These are phyloP conservation scores for Calonectria naviculata DNA, from an alignment of 2,329 filamentous ascomycete genomes.

Conservation along the genomic window DNA sequence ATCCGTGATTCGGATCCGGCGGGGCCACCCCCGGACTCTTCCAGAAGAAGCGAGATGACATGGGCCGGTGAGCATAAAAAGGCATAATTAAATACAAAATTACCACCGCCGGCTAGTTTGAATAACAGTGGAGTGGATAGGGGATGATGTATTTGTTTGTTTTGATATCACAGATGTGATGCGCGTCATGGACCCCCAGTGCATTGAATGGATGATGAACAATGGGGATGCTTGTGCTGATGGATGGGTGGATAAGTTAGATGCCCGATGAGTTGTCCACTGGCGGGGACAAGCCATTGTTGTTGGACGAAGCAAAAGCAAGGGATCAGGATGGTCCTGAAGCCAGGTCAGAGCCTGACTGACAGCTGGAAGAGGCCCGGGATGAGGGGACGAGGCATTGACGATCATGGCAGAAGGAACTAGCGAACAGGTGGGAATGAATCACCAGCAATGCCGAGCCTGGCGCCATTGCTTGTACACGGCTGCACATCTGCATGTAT, in stretches of 20 bases:
- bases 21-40: constrained; percentile 41
- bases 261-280: constrained; percentile 32
- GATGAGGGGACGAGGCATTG: constrained; percentile 33
- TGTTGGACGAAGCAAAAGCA: constrained; percentile 17
- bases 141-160: constrained; percentile 42
- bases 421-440: constrained; percentile 42
- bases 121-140: constrained; percentile 38
- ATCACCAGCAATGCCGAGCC: neutral
- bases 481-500: neutral
- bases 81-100: constrained; percentile 43
- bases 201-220: constrained; percentile 30
- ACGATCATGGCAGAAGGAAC: constrained; percentile 39
- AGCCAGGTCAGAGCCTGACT: constrained; percentile 14
- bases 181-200: constrained; percentile 36
- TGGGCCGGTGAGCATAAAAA: constrained; percentile 40
- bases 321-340: neutral
- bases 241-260: constrained; percentile 1
- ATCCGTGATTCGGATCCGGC: constrained; percentile 30
- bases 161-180: constrained; percentile 43
- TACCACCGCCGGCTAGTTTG: constrained; percentile 38
- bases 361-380: constrained; percentile 25
- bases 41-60: constrained; percentile 47
- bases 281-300: constrained; percentile 16
- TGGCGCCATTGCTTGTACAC: neutral
- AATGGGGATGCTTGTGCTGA: constrained; percentile 26